Evolutionary conservation across 2,329 filamentous ascomycete species (phyloP).

Genomic region (Clonostachys sp.): DNA sequence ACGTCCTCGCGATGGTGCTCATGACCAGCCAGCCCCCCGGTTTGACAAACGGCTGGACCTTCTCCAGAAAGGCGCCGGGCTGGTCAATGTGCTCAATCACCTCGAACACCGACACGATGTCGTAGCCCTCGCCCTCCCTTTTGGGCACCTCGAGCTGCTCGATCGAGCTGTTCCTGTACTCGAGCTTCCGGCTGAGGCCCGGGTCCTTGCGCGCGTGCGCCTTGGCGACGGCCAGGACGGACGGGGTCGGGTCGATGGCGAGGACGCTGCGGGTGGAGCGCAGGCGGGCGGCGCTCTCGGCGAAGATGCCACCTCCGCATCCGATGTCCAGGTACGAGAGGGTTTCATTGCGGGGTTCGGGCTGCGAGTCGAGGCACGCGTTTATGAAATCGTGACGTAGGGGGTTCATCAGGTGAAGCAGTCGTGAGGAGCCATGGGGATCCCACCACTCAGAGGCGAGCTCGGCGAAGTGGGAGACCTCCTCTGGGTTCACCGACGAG

Average conservation of each 20-base stretch:
- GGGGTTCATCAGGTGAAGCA: slow-evolving; percentile 97
- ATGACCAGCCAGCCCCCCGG: slow-evolving; percentile 92
- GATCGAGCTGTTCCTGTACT: slow-evolving; percentile 72
- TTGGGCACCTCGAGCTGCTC: slow-evolving; percentile 56
- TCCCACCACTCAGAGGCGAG: slow-evolving; percentile 98
- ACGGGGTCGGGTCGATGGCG: slow-evolving; percentile 73
- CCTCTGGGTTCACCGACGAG: slow-evolving; percentile 78
- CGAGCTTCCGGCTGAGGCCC: slow-evolving; percentile 55
- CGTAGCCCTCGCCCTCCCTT: slow-evolving; percentile 47
- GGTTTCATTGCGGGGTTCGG: slow-evolving; percentile 23
- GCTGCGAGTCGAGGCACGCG: slow-evolving; percentile 57
- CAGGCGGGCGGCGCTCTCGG: slow-evolving; percentile 75
- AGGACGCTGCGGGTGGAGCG: slow-evolving; percentile 59
- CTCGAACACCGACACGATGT: slow-evolving; percentile 86
- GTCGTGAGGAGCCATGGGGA: slow-evolving; percentile 82
- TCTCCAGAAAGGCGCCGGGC: slow-evolving; percentile 68
- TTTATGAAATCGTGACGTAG: slow-evolving; percentile 90
- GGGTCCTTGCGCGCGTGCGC: slow-evolving; percentile 75
- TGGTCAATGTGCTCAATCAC: slow-evolving; percentile 88
- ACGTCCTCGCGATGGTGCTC: slow-evolving; percentile 87
- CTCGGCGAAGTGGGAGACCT: slow-evolving; percentile 90
- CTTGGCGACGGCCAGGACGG: slow-evolving; percentile 70
- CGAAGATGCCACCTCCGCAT: slow-evolving; percentile 95
- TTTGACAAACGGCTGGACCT: slow-evolving; percentile 69
- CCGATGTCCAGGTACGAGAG: slow-evolving; percentile 84